Base-by-base conservation (phyloP, 1,284 basidiomycete genomes). In the Crepidotus sp. region DNA sequence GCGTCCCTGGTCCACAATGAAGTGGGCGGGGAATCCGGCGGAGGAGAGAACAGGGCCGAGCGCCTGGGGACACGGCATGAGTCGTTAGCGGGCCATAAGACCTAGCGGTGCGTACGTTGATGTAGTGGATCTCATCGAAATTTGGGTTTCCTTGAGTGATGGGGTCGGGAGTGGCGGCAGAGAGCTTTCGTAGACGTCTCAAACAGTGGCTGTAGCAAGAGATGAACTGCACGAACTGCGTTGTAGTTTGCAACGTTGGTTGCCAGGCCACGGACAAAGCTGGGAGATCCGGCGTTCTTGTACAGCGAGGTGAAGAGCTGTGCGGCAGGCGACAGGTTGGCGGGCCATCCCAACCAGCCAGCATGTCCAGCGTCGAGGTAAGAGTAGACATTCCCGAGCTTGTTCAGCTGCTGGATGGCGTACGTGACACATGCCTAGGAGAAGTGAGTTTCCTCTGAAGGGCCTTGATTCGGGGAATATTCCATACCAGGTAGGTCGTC, bases 191-290 rank as follows among this genome's bases (percentile, higher is more conserved):
- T 36, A 5, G 36, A 33, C 18, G 38, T 32, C 7, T 37, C 40
- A 24, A 43, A 19, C n/a, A 39, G 27, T 32, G 17, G 13, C 11
- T n/a, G 22, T n/a, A 30, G 26, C 7, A 2, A 31, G 17, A 36
- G 45, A 25, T 36, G 13, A 27, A 22, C 34, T n/a, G 22, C 32
- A 63, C 64, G 61, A 25, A 80, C 64, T 22, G 76, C 70, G 53
- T 79, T 80, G 65, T 77, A 80, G 67, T 80, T 80, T 46, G 77
- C 73, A 43, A 80, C 76, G 61, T 80, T 74, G 48, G 77, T 80
- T 19, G 77, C 76, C 45, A 80, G 65, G 43, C 77, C 77, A 53
- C 75, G 73, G 58, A 80, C 67, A 54, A 71, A 73, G 15, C 64
- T 50, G 14, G 76, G 73, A 17, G 65, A 67, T 24, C 74, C 71